These are phyloP conservation scores for Kuraishia cidri DNA, from an alignment of 805 yeast genomes.

Conservation along the genomic window DNA sequence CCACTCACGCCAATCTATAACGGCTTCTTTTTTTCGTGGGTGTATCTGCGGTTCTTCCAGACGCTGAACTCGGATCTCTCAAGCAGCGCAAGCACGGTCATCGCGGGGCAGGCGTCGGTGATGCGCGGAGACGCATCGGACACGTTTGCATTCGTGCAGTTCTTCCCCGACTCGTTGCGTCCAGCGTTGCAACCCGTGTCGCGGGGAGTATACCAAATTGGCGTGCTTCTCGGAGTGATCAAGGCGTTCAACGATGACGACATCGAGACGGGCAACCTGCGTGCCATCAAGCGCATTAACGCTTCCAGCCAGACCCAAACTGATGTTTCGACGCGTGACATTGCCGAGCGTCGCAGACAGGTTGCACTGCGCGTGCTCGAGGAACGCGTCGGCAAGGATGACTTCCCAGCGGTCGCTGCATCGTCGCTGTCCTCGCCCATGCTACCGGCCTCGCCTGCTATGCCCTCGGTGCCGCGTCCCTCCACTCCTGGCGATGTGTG, in stretches of 20 bases:
- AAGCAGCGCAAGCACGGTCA: constrained; percentile 14
- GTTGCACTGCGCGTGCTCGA: constrained; percentile 70
- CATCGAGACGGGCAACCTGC: constrained; percentile 63
- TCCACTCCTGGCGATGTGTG: too few relatives aligned
- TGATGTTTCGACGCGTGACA: constrained; percentile 31
- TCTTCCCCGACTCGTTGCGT: constrained; percentile 65
- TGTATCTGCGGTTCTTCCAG: constrained; percentile 73
- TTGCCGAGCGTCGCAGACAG: constrained; percentile 71
- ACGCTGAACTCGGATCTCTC: too few relatives aligned
- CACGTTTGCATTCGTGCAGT: constrained; percentile 72
- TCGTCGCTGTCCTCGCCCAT: too few relatives aligned
- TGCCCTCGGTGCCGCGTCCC: too few relatives aligned
- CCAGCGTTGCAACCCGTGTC: constrained; percentile 45
- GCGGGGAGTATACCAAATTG: constrained; percentile 26
- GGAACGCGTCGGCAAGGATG: constrained; percentile 37
- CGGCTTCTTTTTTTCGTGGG: constrained; percentile 65
- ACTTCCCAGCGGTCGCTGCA: too few relatives aligned
- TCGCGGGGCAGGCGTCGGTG: constrained; percentile 35
- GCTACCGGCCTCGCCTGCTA: too few relatives aligned
- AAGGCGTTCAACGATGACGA: constrained; percentile 60
- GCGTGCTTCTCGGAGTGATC: constrained; percentile 36
- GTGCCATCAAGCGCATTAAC: constrained; percentile 56
- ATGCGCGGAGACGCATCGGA: constrained; percentile 84
- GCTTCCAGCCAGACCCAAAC: constrained; percentile 11
- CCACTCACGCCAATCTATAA: constrained; percentile 48